Evolutionary conservation across 257 asterid genomes (phyloP), one percentile per base, ranked within the genome.

Genomic region (Lithospermum erythrorhizon): DNA sequence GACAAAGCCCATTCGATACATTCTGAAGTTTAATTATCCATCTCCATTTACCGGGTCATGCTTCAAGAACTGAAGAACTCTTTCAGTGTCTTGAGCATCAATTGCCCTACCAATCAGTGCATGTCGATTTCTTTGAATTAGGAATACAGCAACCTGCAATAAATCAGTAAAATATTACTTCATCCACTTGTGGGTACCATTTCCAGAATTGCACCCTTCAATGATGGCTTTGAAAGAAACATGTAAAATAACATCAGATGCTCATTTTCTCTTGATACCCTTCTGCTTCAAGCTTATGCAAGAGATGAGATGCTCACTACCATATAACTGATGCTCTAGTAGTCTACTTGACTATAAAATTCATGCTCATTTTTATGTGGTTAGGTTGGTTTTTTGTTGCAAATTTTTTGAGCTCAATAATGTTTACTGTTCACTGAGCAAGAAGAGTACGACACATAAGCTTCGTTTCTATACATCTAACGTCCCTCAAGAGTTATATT

Each of bases 101-200:
- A 91, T 91, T 70, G 98, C 98, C 76, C 98, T 78, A 61, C 96
- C 95, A 79, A 90, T 87, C 82, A 85, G 74, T 69, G 95, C 95
- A 78, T 87, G 98, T 5, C 98, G 96, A 73, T 91, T 90, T 85
- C 98, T 85, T 75, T 91, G 98, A 75, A 91, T 91, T 69, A 91
- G 79, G 76, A 91, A 90, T 81, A 90, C 83, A 32, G 94, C 98
- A 3, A 90, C 95, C 95, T 90, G 87, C 81, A 75, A 35, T 35
- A 35, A 27, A 9, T 35, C 45, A 35, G 45, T 10, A 35, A 35
- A 35, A 35, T 8, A 10, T 27, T 35, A 35, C 45, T 35, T 35
- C 7, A 35, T 7, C 11, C 45, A 35, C 45, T 35, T 35, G 45
- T 35, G 45, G 14, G 32, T 24, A 24, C 27, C 27, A 24, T 27